Base-by-base conservation (phyloP, 371 early-diverging fungal species). In the Lichtheimia ornata region DNA sequence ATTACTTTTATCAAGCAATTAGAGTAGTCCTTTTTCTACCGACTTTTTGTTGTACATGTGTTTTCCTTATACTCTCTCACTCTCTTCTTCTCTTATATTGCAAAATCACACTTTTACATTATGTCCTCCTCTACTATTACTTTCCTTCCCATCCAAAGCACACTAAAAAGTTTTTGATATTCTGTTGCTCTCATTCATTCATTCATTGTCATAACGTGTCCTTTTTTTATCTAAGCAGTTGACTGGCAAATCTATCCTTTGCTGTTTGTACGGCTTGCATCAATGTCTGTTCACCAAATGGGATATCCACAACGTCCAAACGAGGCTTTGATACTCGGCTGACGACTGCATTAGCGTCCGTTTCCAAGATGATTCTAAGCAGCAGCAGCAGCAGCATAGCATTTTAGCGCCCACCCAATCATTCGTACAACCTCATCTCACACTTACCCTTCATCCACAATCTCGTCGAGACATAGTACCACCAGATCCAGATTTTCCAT, bases 401-500 rank as follows among this genome's bases (percentile, higher is more conserved):
- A 18, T 47, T n/a, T 47, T 22, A 47, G 47, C 17, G 1, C 17
- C 14, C 45, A 18, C 6, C 45, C 22, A 22, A 1, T 22, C 22
- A 22, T 45, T n/a, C 9, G 35, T 35, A 9, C 35, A 35, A 35
- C n/a, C 47, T 18, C 50, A 45, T 15, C 35, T 45, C 27, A 51
- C 40, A 22, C 73, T 72, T 81, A 93, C 93, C 98, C 98, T 64
- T 94, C 94, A 74, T 98, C 98, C 24, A 98, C 91, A 35, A 92
- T 90, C 71, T 98, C 98, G 77, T 98, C 98, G 59, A 98, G 72
- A 12, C 94, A 93, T 41, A 98, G 84, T 30, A 93, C 88, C 1
- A 94, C 92, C 50, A 94, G 75, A 76, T 98, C 98, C 58, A 94
- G 79, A 77, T 94, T 90, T 73, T 97, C 97, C 65, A 96, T 76